These are phyloP conservation scores for Nitzschia inconspicua DNA, from an alignment of 108 stramenopile genomes.

Conservation along the genomic window DNA sequence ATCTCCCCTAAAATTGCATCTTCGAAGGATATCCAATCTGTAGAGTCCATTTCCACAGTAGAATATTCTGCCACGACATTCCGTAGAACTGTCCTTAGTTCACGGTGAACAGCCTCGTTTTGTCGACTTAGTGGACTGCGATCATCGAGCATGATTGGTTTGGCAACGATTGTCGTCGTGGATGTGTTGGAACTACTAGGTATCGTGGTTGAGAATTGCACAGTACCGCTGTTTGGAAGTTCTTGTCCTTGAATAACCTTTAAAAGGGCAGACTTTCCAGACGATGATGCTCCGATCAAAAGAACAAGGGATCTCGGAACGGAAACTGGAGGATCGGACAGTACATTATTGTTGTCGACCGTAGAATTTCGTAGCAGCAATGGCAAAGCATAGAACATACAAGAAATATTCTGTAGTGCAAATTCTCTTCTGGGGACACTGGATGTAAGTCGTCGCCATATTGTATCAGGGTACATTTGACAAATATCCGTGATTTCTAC, in stretches of 20 bases:
- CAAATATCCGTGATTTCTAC: no score
- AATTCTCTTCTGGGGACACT: slow-evolving; percentile 31
- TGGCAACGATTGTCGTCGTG: not conserved
- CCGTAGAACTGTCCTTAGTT: not conserved
- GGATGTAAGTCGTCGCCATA: slow-evolving; percentile 31
- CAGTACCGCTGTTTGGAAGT: not conserved
- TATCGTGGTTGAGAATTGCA: not conserved
- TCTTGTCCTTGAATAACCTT: slow-evolving; percentile 8
- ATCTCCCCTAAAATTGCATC: not conserved
- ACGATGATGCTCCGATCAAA: slow-evolving; percentile 38
- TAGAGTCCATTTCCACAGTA: not conserved
- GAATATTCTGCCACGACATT: not conserved
- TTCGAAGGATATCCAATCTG: not conserved
- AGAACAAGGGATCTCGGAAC: slow-evolving; percentile 1
- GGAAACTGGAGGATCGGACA: not conserved
- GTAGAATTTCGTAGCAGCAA: not conserved
- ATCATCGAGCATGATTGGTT: slow-evolving; percentile 29
- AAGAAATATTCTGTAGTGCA: slow-evolving; percentile 24
- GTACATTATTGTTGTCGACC: not conserved
- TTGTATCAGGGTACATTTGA: slow-evolving; percentile 22
- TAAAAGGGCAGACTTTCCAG: slow-evolving; percentile 42
- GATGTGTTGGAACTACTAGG: not conserved
- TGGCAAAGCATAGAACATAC: not conserved
- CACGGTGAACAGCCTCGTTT: not conserved
- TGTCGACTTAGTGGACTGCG: slow-evolving; percentile 8